Conservation (phyloP, 176 grass and related monocot genomes). For the Pontederia crassipes region DNA sequence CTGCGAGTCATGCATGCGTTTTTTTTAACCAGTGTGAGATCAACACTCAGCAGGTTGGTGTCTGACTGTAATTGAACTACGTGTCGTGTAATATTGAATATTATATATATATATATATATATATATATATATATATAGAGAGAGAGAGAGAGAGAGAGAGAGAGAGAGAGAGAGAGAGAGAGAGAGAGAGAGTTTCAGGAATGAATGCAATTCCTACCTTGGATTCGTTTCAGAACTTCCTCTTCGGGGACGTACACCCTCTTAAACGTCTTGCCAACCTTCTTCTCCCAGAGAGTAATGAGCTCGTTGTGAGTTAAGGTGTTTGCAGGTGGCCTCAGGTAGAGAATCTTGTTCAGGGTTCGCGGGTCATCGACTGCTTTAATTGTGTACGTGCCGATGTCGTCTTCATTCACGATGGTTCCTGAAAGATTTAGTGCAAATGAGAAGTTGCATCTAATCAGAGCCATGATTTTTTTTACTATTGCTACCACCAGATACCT, state of each 20-base stretch:
- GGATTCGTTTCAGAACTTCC: constrained; percentile 1
- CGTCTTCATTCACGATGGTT: constrained; percentile 21
- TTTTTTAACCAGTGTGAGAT: neutral
- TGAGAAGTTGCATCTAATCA: too few species aligned
- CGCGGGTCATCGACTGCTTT: constrained; percentile 29
- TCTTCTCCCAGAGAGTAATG: constrained; percentile 35
- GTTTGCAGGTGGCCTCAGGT: constrained; percentile 18
- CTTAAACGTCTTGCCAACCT: constrained; percentile 17
- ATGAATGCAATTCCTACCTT: neutral
- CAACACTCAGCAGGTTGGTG: neutral
- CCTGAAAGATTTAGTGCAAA: constrained; percentile 1
- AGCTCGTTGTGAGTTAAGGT: constrained; percentile 25
- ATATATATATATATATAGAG: too few species aligned
- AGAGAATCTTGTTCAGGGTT: constrained; percentile 28
- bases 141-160: too few species aligned
- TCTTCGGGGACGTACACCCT: constrained; percentile 22
- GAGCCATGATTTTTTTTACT: too few species aligned
- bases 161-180: too few species aligned
- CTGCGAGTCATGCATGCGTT: neutral
- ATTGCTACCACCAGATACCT: constrained; percentile 9
- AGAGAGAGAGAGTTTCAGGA: neutral
- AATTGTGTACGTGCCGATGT: constrained; percentile 25
- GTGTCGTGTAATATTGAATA: neutral
- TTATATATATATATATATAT: too few species aligned
- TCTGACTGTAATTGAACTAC: neutral